Evolutionary conservation across 257 asterid genomes (phyloP).

Genomic region (Euphrasia confusa): DNA sequence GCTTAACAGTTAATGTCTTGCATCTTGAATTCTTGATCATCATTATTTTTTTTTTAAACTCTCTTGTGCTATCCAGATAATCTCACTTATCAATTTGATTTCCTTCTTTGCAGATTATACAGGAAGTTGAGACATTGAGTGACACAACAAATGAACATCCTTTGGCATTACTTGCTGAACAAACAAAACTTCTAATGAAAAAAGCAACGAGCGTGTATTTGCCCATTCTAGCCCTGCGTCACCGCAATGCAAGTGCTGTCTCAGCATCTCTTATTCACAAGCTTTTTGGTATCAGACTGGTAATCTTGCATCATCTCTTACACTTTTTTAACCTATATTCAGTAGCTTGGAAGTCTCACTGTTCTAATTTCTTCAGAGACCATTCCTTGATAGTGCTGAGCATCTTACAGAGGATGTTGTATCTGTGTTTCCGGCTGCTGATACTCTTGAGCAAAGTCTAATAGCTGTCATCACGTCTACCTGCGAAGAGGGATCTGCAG

Average conservation of each 20-base stretch:
- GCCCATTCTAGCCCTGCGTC: slow-evolving; percentile 72
- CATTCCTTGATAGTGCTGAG: slow-evolving; percentile 78
- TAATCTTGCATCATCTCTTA: slow-evolving; percentile 32
- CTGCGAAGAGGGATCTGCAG: slow-evolving; percentile 79
- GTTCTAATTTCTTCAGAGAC: slow-evolving; percentile 54
- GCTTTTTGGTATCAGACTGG: slow-evolving; percentile 86
- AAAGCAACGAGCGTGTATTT: slow-evolving; percentile 54
- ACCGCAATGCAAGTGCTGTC: slow-evolving; percentile 71
- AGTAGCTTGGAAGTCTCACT: slow-evolving; percentile 27
- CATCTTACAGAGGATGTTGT: slow-evolving; percentile 94
- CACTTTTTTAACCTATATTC: slow-evolving; percentile 14
- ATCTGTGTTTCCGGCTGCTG: slow-evolving; percentile 92
- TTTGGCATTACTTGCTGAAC: slow-evolving; percentile 80
- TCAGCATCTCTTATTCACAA: slow-evolving; percentile 88
- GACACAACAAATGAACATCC: slow-evolving; percentile 81
- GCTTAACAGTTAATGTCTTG: too few relatives aligned
- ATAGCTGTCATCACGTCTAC: slow-evolving; percentile 55
- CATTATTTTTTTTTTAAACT: too few relatives aligned
- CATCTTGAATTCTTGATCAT: too few relatives aligned
- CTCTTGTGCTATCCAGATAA: too few relatives aligned
- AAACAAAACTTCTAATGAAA: slow-evolving; percentile 53
- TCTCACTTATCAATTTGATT: too few relatives aligned
- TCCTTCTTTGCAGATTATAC: slow-evolving; percentile 48
- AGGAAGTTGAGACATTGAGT: slow-evolving; percentile 72
- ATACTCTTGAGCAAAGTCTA: slow-evolving; percentile 71